These are phyloP conservation scores for Aspergillus ochraceoroseus DNA, from an alignment of 2,329 filamentous ascomycete species.

Conservation along the genomic window DNA sequence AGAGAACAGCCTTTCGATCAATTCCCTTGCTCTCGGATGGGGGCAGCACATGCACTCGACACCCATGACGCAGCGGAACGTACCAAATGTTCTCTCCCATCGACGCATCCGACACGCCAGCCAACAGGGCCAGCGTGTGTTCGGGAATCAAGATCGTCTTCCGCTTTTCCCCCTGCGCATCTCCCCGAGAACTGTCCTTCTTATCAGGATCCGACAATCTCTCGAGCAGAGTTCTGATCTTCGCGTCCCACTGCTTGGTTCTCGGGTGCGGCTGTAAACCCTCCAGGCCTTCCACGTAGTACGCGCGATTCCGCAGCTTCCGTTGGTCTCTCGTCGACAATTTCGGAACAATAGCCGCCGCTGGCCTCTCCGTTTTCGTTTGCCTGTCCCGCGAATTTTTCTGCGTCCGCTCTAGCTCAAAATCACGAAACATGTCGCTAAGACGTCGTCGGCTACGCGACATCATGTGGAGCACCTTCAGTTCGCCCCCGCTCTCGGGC, in stretches of 20 bases:
- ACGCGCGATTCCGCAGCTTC: slow-evolving; percentile 27
- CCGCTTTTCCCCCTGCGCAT: slow-evolving; percentile 14
- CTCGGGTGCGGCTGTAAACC: no score
- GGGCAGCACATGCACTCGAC: slow-evolving; percentile 36
- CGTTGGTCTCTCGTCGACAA: slow-evolving; percentile 25
- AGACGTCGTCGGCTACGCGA: no score
- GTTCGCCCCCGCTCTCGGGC: no score
- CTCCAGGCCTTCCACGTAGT: slow-evolving; percentile 11
- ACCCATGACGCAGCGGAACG: slow-evolving; percentile 34
- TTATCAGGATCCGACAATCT: no score
- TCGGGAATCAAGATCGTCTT: slow-evolving; percentile 35
- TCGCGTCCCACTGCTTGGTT: no score
- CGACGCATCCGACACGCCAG: slow-evolving; percentile 29
- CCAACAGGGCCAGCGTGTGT: slow-evolving; percentile 32
- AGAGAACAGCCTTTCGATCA: slow-evolving; percentile 34
- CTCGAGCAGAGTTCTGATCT: not conserved
- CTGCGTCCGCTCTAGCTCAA: no score
- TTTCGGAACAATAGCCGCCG: slow-evolving; percentile 7
- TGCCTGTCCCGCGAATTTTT: no score
- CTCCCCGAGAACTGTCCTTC: not conserved
- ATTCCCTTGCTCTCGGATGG: slow-evolving; percentile 29
- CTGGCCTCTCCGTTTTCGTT: not conserved
- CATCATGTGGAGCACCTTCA: no score
- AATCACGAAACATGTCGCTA: no score
- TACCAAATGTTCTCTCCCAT: slow-evolving; percentile 39